Conservation (phyloP, 2,329 filamentous ascomycete species). For the Microdochium trichocladiopsis region DNA sequence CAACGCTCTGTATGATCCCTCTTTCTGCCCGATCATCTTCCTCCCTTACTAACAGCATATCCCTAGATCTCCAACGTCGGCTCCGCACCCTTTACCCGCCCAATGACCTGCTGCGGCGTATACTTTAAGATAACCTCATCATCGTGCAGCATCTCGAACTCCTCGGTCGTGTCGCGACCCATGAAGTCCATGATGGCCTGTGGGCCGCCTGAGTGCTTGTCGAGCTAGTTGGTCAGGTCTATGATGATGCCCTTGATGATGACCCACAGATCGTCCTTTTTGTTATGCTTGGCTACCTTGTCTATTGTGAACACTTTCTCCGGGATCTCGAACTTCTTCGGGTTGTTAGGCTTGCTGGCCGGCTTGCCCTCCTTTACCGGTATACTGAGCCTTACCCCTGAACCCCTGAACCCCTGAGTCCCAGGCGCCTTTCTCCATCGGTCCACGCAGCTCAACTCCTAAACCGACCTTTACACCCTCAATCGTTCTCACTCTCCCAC, state of each 20-base stretch:
- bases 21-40: too few relatives aligned
- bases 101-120: constrained; percentile 87
- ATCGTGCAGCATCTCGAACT: constrained; percentile 97
- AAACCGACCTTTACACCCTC: too few relatives aligned
- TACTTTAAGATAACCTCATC: constrained; percentile 99
- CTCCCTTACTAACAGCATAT: too few relatives aligned
- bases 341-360: too few relatives aligned
- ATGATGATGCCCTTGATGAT: constrained; percentile 97
- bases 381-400: too few relatives aligned
- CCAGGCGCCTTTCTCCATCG: too few relatives aligned
- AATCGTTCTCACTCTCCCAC: too few relatives aligned
- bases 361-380: too few relatives aligned
- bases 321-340: constrained; percentile 78
- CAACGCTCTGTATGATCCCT: too few relatives aligned
- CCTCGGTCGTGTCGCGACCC: constrained; percentile 92
- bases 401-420: too few relatives aligned
- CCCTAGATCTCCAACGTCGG: constrained; percentile 51
- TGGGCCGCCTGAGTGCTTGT: constrained; percentile 95
- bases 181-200: constrained; percentile 98
- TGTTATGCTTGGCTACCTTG: constrained; percentile 97
- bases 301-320: constrained; percentile 91
- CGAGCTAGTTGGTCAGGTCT: constrained; percentile 92
- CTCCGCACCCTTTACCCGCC: constrained; percentile 83
- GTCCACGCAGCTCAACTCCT: too few relatives aligned
- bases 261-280: constrained; percentile 95